Conservation (phyloP, 148 eudicot genomes). For the Diospyros lotus region DNA sequence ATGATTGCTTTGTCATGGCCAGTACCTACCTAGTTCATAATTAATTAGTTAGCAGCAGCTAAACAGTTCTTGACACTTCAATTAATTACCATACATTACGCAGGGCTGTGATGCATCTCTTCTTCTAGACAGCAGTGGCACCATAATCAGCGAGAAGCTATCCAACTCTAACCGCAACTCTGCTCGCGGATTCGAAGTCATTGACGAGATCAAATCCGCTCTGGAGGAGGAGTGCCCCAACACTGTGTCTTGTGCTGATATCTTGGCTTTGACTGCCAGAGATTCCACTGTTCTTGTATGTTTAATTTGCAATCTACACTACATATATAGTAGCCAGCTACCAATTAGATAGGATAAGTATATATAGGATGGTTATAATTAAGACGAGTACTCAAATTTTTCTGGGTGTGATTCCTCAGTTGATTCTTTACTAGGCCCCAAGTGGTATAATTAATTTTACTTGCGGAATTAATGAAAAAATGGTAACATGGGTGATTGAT, state of each 20-base stretch:
- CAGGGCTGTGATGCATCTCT: slow-evolving; percentile 61
- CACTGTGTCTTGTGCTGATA: slow-evolving; percentile 60
- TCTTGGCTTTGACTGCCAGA: slow-evolving; percentile 41
- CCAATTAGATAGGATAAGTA: too few species aligned
- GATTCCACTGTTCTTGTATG: slow-evolving; percentile 46
- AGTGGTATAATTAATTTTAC: too few species aligned
- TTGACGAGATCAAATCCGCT: slow-evolving; percentile 46
- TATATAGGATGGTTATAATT: too few species aligned
- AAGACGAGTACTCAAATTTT: too few species aligned
- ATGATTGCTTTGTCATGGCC: slow-evolving; percentile 87
- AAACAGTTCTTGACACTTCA: too few species aligned
- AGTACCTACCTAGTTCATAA: background rate
- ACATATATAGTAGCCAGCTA: too few species aligned
- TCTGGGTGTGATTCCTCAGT: too few species aligned
- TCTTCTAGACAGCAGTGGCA: slow-evolving; percentile 37
- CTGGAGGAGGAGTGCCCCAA: slow-evolving; percentile 48
- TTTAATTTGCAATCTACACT: background rate
- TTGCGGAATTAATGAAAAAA: too few species aligned
- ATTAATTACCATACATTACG: background rate
- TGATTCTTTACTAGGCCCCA: too few species aligned
- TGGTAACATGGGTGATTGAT: too few species aligned
- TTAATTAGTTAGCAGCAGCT: too few species aligned
- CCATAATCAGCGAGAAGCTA: slow-evolving; percentile 39
- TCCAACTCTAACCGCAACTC: slow-evolving; percentile 45
- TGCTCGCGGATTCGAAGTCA: slow-evolving; percentile 43